Evolutionary conservation across 495 filamentous ascomycete genomes (phyloP).

Genomic region (Penicillium egyptiacum): DNA sequence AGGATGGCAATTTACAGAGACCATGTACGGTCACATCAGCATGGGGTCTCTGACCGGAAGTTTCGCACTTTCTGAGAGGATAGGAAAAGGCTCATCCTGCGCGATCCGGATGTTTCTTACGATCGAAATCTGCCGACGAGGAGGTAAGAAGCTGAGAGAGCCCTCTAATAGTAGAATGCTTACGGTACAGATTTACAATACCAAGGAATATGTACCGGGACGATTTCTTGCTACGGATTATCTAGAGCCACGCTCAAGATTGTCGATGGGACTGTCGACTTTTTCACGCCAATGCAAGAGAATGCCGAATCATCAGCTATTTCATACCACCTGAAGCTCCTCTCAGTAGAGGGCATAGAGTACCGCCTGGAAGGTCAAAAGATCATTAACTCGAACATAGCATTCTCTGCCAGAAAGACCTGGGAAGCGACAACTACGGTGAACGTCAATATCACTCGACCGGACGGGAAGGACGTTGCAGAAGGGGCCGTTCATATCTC

Average conservation of each 20-base stretch:
- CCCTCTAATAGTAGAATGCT: not conserved
- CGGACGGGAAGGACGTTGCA: constrained; percentile 49
- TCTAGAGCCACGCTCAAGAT: constrained; percentile 51
- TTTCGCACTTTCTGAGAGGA: not conserved
- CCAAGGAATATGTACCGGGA: constrained; percentile 48
- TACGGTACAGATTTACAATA: constrained; percentile 4
- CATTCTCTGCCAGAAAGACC: constrained; percentile 51
- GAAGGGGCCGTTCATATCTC: constrained; percentile 61
- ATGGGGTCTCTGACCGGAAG: not conserved
- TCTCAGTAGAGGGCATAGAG: constrained; percentile 47
- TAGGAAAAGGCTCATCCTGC: not conserved
- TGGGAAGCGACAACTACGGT: constrained; percentile 66
- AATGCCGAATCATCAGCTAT: constrained; percentile 58
- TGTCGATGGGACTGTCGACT: constrained; percentile 42
- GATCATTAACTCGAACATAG: constrained; percentile 58
- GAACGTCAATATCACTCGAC: constrained; percentile 51
- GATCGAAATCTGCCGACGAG: not conserved
- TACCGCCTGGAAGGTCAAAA: constrained; percentile 64
- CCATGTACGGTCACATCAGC: not conserved
- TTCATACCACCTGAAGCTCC: constrained; percentile 62
- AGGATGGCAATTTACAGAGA: constrained; percentile 8
- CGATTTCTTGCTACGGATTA: constrained; percentile 59
- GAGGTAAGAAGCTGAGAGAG: not conserved
- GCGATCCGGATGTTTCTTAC: not conserved
- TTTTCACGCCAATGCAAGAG: constrained; percentile 48